phyloP scores from a whole-genome alignment of 2,329 filamentous ascomycete species.

The Botrytis fragariae region DNA sequence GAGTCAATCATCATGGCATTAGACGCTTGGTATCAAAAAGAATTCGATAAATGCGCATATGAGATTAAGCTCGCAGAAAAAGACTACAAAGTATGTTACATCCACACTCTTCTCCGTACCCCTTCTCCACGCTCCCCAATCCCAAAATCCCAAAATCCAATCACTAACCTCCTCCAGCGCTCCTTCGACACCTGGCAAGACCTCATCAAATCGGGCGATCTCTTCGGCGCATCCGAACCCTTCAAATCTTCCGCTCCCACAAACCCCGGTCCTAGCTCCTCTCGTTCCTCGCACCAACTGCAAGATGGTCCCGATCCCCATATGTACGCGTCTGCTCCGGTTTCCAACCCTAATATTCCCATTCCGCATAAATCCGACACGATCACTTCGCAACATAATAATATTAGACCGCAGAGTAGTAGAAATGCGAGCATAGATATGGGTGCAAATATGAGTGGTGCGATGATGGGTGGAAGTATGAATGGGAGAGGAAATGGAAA shows the following conservation, averaged over 20 bases:
- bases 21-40: slow-evolving; percentile 20
- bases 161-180: neutral
- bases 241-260: slow-evolving; percentile 7
- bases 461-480: neutral
- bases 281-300: slow-evolving; percentile 4
- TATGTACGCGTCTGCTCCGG: slow-evolving; percentile 7
- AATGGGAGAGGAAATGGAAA: slow-evolving; percentile 13
- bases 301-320: slow-evolving; percentile 14
- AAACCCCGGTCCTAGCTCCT: neutral
- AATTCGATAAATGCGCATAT: slow-evolving; percentile 15
- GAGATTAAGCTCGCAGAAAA: slow-evolving; percentile 19
- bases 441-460: slow-evolving; percentile 8
- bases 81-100: slow-evolving; percentile 15
- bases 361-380: slow-evolving; percentile 12
- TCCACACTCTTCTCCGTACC: neutral
- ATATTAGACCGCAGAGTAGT: neutral
- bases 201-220: slow-evolving; percentile 19
- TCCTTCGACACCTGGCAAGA: slow-evolving; percentile 22
- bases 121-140: neutral
- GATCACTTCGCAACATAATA: neutral
- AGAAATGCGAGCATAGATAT: slow-evolving; percentile 12
- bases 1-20: slow-evolving; percentile 18
- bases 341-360: neutral
- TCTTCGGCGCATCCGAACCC: slow-evolving; percentile 18
- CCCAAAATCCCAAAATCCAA: neutral